Evolutionary conservation across 495 filamentous ascomycete genomes (phyloP), one percentile per base, ranked within the genome.

Genomic region (Trichoderma reesei): DNA sequence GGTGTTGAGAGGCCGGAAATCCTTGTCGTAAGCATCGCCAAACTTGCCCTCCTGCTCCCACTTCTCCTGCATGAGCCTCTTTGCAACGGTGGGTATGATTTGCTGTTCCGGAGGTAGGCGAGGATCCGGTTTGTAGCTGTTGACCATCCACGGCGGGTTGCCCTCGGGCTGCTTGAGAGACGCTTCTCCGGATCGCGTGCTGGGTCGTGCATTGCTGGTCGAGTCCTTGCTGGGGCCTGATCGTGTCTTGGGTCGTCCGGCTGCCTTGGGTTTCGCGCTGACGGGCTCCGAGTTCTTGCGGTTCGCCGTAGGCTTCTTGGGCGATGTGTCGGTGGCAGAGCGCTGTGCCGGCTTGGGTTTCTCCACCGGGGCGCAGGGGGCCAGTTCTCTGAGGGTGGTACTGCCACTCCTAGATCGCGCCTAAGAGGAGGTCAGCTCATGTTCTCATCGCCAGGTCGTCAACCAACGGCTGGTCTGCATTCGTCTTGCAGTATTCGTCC

Each of bases 61-160:
- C 71, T 94, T 90, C 72, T 97, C 90, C 78, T 97, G 94, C 71
- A 92, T 88, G 75, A 98, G 81, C 66, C 89, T 84, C 69, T 88
- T 94, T 46, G 94, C 94, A 65, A 96, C 90, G 0, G 94, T 98
- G 3, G 94, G 94, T 18, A 98, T 83, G 62, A 98, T 84, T 72
- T 98, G 94, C 73, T 98, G 89, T 64, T 98, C 94, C 13, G 91
- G 94, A 44, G 94, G 94, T 14, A 98, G 82, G 44, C 91, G 86
- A 42, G 94, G 94, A 72, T 98, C 94, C 3, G 94, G 95, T 69
- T 94, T 95, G 73, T 96, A 98, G 78, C 95, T 94, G 0, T 87
- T 87, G 18, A 92, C 86, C 74, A 97, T 84, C 94, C 95, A 98
- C 42, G 95, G 95, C 8, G 94, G 89, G 61, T 97, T 93, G 16